Evolutionary conservation across 2,329 filamentous ascomycete genomes (phyloP).

Genomic region (Diaporthe destruens): DNA sequence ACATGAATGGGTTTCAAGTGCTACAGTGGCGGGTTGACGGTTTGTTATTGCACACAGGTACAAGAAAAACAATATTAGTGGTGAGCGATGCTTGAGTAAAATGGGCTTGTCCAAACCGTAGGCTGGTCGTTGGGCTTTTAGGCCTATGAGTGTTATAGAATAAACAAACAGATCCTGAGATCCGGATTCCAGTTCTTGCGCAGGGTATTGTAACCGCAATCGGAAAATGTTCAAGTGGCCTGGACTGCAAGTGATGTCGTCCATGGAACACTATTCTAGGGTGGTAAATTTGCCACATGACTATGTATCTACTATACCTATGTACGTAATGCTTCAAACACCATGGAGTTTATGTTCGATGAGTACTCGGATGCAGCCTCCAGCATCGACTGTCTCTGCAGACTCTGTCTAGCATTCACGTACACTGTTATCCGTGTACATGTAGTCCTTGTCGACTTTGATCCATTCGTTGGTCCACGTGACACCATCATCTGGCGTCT

Average conservation of each 20-base stretch:
- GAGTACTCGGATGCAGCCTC: too few relatives aligned
- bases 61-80: background rate
- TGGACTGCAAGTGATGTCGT: too few relatives aligned
- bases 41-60: too few relatives aligned
- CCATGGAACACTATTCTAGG: too few relatives aligned
- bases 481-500: background rate
- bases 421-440: background rate
- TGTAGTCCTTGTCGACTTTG: background rate
- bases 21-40: background rate
- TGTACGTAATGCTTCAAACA: too few relatives aligned
- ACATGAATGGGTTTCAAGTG: background rate
- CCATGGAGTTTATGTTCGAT: too few relatives aligned
- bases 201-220: too few relatives aligned
- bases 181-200: background rate
- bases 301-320: too few relatives aligned
- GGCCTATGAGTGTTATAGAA: background rate
- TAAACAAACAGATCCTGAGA: background rate
- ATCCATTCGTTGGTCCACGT: constrained; percentile 1
- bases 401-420: background rate
- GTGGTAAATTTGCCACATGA: too few relatives aligned
- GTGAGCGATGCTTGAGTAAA: background rate
- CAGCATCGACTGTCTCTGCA: background rate
- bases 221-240: too few relatives aligned
- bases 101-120: background rate
- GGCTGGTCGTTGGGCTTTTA: background rate